A percentile compares a stretch with the other conserved stretches of the same genome.
Evolutionary conservation across 208 protist species (phyloP).

Genomic region (Jaenimonas drosophilae): DNA sequence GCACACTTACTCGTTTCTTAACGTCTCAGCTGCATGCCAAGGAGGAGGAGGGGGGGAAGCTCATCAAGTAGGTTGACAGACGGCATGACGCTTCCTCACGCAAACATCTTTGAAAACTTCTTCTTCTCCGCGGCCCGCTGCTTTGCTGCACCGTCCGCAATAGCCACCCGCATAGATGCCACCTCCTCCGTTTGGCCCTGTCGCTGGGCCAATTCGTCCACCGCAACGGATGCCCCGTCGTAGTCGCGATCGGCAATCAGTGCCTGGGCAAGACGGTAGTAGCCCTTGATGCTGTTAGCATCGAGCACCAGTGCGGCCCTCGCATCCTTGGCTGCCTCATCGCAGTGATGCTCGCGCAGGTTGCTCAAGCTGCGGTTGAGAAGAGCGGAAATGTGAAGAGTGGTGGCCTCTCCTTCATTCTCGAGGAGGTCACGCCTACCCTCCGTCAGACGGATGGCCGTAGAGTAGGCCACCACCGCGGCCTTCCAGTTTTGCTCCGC

Average conservation of each 20-base stretch:
- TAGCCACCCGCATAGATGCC: slow-evolving; percentile 17
- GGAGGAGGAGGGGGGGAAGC: not conserved
- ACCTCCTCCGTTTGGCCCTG: slow-evolving; percentile 30
- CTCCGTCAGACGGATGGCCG: slow-evolving; percentile 41
- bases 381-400: slow-evolving; percentile 31
- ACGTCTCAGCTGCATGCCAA: not conserved
- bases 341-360: slow-evolving; percentile 15
- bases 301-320: slow-evolving; percentile 25
- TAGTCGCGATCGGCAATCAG: slow-evolving; percentile 41
- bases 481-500: slow-evolving; percentile 24
- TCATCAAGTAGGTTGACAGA: too few species aligned
- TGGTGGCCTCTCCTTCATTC: slow-evolving; percentile 39
- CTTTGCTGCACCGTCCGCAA: slow-evolving; percentile 16
- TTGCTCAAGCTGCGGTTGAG: slow-evolving; percentile 64
- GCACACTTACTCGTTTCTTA: too few species aligned
- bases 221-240: slow-evolving; percentile 18
- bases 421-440: slow-evolving; percentile 55
- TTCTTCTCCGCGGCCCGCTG: slow-evolving; percentile 34
- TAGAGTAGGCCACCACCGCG: slow-evolving; percentile 49
- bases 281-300: slow-evolving; percentile 33
- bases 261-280: slow-evolving; percentile 52
- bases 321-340: slow-evolving; percentile 33
- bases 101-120: slow-evolving; percentile 68
- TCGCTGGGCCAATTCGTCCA: slow-evolving; percentile 16
- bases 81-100: too few species aligned